Percentiles rank a stretch among this genome's conserved stretches.
Evolutionary conservation across 768 basidiomycete species (phyloP).

Genomic region (Epithele typhae): DNA sequence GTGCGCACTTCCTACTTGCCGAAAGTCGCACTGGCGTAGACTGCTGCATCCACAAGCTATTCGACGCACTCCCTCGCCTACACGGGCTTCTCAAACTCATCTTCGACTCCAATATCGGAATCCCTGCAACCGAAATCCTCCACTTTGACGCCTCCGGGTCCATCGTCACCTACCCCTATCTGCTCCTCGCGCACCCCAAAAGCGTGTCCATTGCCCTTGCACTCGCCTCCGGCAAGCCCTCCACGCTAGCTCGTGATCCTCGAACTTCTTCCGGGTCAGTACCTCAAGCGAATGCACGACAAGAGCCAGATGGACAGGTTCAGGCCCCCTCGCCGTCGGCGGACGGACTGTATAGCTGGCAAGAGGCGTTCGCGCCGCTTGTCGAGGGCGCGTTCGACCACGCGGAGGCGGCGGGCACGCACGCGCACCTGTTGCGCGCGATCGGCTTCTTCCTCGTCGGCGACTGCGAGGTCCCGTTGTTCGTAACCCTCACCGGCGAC

Average conservation of each 20-base stretch:
- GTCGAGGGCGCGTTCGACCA: no score
- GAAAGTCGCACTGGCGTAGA: slow-evolving; percentile 8
- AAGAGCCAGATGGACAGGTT: no score
- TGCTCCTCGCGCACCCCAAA: no score
- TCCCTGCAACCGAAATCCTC: slow-evolving; percentile 46
- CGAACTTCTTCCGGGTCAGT: slow-evolving; percentile 39
- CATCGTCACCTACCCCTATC: no score
- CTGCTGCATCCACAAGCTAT: slow-evolving; percentile 7
- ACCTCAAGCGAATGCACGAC: slow-evolving; percentile 64
- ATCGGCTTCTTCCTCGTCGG: slow-evolving; percentile 72
- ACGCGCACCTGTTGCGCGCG: no score
- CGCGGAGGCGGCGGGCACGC: no score
- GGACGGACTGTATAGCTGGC: no score
- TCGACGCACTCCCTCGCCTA: slow-evolving; percentile 21
- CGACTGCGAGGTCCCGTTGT: slow-evolving; percentile 66
- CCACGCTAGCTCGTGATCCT: slow-evolving; percentile 39
- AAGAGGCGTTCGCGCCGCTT: no score
- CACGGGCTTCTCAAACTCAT: slow-evolving; percentile 19
- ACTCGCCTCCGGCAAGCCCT: slow-evolving; percentile 34
- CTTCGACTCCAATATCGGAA: slow-evolving; percentile 28
- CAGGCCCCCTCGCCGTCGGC: no score
- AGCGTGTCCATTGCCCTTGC: no score
- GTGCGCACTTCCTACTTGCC: slow-evolving; percentile 17
- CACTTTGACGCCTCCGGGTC: slow-evolving; percentile 48
- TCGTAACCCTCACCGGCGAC: slow-evolving; percentile 59